Evolutionary conservation across 257 asterid genomes (phyloP), one percentile per base, ranked within the genome.

Genomic region (Primulina huaijiensis): DNA sequence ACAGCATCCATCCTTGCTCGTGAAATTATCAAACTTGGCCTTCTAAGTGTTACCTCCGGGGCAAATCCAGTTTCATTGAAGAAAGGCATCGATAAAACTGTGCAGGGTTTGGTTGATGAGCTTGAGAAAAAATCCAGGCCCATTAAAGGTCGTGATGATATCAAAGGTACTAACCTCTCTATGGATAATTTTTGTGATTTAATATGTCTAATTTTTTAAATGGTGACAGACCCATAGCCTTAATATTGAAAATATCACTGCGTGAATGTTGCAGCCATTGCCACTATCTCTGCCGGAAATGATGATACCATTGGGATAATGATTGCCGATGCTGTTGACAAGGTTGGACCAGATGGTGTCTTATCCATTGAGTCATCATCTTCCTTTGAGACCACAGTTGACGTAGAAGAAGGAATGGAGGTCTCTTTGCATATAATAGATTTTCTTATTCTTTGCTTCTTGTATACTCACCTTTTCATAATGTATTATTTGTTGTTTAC

Each of bases 371-470:
- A 93, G 86, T 93, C 97, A 25, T 93, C 99, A 2, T 90, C 97
- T 65, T 93, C 97, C 53, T 93, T 93, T 74, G 97, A 90, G 81
- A 93, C 99, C 16, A 87, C 99, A 10, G 91, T 93, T 19, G 97
- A 90, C 57, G 99, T 93, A 55, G 99, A 93, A 85, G 97, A 93
- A 70, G 97, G 97, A 79, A 93, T 93, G 99, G 99, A 93, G 98
- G 98, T 92, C 5, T 6, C 86, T 80, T 12, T 60, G 19, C 61
- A 1, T 75, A 25, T 5, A 6, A 8, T 43, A 31, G 8, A 46
- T 60, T 58, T 62, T 52, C 8, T 27, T 33, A n/a, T 40, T 50
- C 58, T 63, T 7, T 2, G 55, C 43, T 17, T 30, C 20, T 62
- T 8, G 16, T 27, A 5, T 17, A 8, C 30, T 55, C 23, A 20